Evolutionary conservation across 495 filamentous ascomycete species (phyloP).

Genomic region (Tuber brumale): DNA sequence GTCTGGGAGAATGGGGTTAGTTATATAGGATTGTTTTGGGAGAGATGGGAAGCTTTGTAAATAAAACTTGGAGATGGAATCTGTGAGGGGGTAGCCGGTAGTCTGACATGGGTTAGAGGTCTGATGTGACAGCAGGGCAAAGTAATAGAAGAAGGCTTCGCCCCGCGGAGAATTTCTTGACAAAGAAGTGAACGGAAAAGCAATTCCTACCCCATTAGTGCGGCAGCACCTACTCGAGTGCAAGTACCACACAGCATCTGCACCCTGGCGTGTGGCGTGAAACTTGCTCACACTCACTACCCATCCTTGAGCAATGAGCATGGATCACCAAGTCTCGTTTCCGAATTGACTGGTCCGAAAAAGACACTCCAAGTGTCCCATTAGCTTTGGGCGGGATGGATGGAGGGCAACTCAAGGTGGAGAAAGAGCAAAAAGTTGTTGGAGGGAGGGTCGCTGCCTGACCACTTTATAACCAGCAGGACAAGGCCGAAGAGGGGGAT

Average conservation of each 20-base stretch:
- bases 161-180: background rate
- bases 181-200: background rate
- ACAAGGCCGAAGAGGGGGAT: background rate
- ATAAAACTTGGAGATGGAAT: background rate
- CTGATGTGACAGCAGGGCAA: background rate
- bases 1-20: background rate
- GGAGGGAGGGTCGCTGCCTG: background rate
- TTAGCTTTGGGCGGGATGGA: background rate
- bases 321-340: background rate
- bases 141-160: background rate
- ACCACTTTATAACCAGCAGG: conserved; percentile 3
- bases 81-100: background rate
- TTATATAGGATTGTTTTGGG: conserved; percentile 1
- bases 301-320: background rate
- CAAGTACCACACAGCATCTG: conserved; percentile 23
- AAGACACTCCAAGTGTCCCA: background rate
- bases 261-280: conserved; percentile 33
- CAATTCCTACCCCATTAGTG: background rate
- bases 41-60: background rate
- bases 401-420: background rate
- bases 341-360: conserved; percentile 1
- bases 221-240: conserved; percentile 8
- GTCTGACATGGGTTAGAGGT: background rate
- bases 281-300: conserved; percentile 29
- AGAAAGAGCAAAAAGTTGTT: background rate